These are phyloP conservation scores for Lactifluus piperatus DNA, from an alignment of 768 basidiomycete species.

Conservation along the genomic window DNA sequence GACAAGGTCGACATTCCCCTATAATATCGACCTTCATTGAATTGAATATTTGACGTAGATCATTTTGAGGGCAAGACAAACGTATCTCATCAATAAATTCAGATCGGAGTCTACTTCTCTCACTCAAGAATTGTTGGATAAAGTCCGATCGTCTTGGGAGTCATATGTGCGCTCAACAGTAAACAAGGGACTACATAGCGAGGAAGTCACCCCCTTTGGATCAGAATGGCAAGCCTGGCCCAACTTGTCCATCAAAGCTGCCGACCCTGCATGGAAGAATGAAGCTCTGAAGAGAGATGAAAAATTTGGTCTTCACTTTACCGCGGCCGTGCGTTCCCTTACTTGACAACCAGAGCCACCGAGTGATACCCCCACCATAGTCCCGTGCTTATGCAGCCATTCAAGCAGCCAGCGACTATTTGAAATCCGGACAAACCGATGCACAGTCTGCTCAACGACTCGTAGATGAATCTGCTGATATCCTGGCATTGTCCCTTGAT, in stretches of 20 bases:
- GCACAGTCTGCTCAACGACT: constrained; percentile 44
- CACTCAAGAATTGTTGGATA: constrained; percentile 46
- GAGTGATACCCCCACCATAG: constrained; percentile 19
- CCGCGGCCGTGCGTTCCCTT: constrained; percentile 53
- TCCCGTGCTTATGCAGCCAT: constrained; percentile 51
- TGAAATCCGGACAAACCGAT: constrained; percentile 35
- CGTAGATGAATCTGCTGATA: constrained; percentile 68
- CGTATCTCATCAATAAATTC: constrained; percentile 58
- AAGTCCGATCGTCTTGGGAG: constrained; percentile 56
- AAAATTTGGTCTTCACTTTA: constrained; percentile 87
- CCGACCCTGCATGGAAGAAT: constrained; percentile 53
- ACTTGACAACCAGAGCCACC: constrained; percentile 12
- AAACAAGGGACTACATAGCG: constrained; percentile 49
- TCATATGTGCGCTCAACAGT: constrained; percentile 56
- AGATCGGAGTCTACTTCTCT: constrained; percentile 44
- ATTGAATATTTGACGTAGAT: constrained; percentile 47
- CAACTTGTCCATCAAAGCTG: constrained; percentile 36
- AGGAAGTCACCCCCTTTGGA: constrained; percentile 39
- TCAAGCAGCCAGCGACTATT: constrained; percentile 35
- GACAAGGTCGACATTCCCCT: constrained; percentile 63
- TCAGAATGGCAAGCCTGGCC: constrained; percentile 48
- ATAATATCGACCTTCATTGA: constrained; percentile 12
- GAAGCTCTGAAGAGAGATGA: constrained; percentile 73
- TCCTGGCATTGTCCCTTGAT: constrained; percentile 67
- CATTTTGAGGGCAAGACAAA: constrained; percentile 82